These are phyloP conservation scores for Pulveroboletus sp. DNA, from an alignment of 768 basidiomycete genomes.

Conservation along the genomic window DNA sequence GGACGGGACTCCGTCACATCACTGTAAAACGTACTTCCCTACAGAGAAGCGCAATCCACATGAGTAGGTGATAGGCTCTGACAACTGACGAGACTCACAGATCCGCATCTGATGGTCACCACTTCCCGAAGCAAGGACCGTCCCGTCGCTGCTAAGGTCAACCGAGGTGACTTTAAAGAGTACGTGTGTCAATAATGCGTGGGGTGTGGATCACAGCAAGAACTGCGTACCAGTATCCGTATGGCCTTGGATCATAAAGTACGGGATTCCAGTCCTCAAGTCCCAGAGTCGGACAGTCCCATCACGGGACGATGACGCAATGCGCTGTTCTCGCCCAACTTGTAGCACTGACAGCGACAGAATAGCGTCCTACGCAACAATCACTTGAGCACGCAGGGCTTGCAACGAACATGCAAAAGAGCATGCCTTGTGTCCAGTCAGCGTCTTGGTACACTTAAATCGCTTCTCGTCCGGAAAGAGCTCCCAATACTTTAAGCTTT, in stretches of 20 bases:
- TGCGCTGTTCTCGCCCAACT: conserved; percentile 30
- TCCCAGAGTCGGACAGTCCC: conserved; percentile 37
- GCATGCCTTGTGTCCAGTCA: conserved; percentile 28
- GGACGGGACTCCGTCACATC: conserved; percentile 8
- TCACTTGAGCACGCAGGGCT: background rate
- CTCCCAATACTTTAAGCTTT: conserved; percentile 45
- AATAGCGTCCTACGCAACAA: conserved; percentile 27
- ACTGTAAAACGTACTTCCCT: conserved; percentile 29
- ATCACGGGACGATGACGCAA: conserved; percentile 39
- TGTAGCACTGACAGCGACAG: conserved; percentile 30
- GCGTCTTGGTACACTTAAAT: conserved; percentile 29
- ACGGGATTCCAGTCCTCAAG: conserved; percentile 27
- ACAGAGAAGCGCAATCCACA: conserved; percentile 6
- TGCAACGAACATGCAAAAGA: background rate
- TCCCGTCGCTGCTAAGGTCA: conserved; percentile 34
- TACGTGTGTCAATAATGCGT: conserved; percentile 9
- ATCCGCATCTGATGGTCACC: conserved; percentile 37
- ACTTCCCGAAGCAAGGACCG: conserved; percentile 35
- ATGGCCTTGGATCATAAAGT: conserved; percentile 36
- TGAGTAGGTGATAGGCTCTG: conserved; percentile 15
- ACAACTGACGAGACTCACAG: conserved; percentile 25
- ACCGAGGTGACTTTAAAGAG: conserved; percentile 33
- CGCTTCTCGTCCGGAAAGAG: conserved; percentile 27
- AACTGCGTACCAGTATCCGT: conserved; percentile 33
- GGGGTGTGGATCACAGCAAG: conserved; percentile 15